Conservation (phyloP, 257 asterid genomes). For the Nicotiana tabacum region DNA sequence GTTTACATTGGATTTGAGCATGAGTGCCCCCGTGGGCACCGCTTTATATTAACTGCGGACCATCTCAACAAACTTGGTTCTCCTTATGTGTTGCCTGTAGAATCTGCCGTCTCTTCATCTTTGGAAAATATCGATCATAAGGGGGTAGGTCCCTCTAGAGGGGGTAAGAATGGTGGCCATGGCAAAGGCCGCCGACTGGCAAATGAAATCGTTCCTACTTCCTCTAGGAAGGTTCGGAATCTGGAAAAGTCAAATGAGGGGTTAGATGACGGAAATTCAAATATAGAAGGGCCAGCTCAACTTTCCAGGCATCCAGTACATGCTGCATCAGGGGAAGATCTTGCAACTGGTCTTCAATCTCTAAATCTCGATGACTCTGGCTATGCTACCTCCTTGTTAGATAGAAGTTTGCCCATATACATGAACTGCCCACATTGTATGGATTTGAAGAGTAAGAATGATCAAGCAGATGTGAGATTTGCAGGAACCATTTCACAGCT, state of each 20-base stretch:
- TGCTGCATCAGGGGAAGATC: slow-evolving; percentile 33
- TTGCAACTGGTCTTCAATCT: slow-evolving; percentile 41
- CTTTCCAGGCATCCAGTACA: slow-evolving; percentile 31
- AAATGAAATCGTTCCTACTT: slow-evolving; percentile 46
- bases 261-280: slow-evolving; percentile 33
- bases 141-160: slow-evolving; percentile 38
- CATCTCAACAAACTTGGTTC: slow-evolving; percentile 75
- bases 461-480: slow-evolving; percentile 41
- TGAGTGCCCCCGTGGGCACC: slow-evolving; percentile 92
- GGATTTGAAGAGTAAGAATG: slow-evolving; percentile 39
- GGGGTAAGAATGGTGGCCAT: slow-evolving; percentile 48
- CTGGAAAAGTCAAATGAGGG: slow-evolving; percentile 55
- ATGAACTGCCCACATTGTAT: slow-evolving; percentile 92
- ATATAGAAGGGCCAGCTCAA: slow-evolving; percentile 35
- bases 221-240: slow-evolving; percentile 41
- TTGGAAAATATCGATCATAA: slow-evolving; percentile 39
- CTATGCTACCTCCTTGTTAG: slow-evolving; percentile 49
- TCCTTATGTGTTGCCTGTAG: slow-evolving; percentile 49
- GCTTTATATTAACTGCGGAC: slow-evolving; percentile 65
- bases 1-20: slow-evolving; percentile 79
- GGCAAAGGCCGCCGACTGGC: slow-evolving; percentile 53
- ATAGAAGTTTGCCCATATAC: slow-evolving; percentile 69
- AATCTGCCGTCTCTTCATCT: slow-evolving; percentile 31
- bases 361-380: slow-evolving; percentile 40
- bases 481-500: slow-evolving; percentile 86